These are phyloP conservation scores for Aurantiochytrium sp. DNA, from an alignment of 108 stramenopile genomes.

Conservation along the genomic window DNA sequence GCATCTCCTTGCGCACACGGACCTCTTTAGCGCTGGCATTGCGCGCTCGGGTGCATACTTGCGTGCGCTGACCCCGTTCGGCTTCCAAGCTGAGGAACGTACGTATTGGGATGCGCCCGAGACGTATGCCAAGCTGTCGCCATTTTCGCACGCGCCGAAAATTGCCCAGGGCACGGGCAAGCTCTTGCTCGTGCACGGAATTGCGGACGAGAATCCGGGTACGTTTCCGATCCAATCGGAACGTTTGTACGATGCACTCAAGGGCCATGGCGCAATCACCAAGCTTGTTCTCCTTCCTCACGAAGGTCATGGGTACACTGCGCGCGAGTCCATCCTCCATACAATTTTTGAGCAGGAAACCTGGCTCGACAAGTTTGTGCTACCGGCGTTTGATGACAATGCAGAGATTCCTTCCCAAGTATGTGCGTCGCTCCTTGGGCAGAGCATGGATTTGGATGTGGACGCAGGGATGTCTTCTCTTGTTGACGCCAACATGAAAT, in stretches of 20 bases:
- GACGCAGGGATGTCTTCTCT: background rate
- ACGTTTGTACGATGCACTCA: slow-evolving; percentile 44
- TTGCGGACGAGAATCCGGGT: slow-evolving; percentile 43
- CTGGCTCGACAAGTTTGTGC: slow-evolving; percentile 35
- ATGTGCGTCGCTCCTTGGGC: background rate
- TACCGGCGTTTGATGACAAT: background rate
- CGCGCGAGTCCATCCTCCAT: slow-evolving; percentile 43
- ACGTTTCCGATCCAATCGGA: slow-evolving; percentile 46
- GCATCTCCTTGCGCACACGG: slow-evolving; percentile 48
- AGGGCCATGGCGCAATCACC: slow-evolving; percentile 50
- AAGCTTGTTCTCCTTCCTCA: slow-evolving; percentile 41
- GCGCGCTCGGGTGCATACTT: background rate
- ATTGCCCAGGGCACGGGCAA: slow-evolving; percentile 32
- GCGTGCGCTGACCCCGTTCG: background rate
- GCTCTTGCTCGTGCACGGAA: slow-evolving; percentile 46
- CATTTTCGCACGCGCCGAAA: slow-evolving; percentile 48
- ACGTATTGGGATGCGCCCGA: slow-evolving; percentile 47
- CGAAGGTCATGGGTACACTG: slow-evolving; percentile 43
- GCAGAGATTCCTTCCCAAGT: background rate
- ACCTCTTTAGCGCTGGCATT: slow-evolving; percentile 35
- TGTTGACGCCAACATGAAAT: background rate
- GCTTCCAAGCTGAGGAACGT: slow-evolving; percentile 43
- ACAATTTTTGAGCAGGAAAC: slow-evolving; percentile 47
- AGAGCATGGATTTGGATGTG: background rate
- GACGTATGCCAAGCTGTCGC: slow-evolving; percentile 44